phyloP scores from a whole-genome alignment of 768 basidiomycete species.

The Trametes cingulata region DNA sequence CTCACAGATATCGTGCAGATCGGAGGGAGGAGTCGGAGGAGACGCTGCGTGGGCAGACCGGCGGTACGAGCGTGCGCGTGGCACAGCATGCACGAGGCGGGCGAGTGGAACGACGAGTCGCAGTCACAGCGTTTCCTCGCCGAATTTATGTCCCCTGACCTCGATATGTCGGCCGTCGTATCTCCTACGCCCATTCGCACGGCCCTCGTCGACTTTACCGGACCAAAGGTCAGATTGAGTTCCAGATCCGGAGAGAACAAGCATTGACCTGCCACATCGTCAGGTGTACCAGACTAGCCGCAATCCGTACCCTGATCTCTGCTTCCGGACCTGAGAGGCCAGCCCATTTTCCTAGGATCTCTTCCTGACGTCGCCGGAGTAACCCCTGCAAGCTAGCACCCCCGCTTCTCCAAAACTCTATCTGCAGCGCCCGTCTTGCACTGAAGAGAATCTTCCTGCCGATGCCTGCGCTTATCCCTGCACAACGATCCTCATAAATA shows the following conservation, averaged over 20 bases:
- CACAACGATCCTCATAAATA: constrained; percentile 11
- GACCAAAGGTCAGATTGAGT: constrained; percentile 1
- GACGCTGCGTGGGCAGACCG: neutral
- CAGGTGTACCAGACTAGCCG: constrained; percentile 1
- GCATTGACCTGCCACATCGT: constrained; percentile 8
- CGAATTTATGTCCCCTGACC: neutral
- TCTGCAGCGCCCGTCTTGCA: constrained; percentile 1
- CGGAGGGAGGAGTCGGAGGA: neutral
- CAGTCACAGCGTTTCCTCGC: neutral
- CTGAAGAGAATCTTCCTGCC: constrained; percentile 8
- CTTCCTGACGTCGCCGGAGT: constrained; percentile 1
- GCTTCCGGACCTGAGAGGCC: neutral
- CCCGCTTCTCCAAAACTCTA: constrained; percentile 5
- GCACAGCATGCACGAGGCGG: constrained; percentile 8
- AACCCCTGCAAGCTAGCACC: constrained; percentile 2
- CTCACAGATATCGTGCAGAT: neutral
- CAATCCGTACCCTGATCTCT: constrained; percentile 7
- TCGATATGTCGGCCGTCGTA: neutral
- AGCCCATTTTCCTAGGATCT: neutral
- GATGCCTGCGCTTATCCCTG: constrained; percentile 8
- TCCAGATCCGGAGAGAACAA: constrained; percentile 4
- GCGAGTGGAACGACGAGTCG: neutral
- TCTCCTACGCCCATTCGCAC: neutral
- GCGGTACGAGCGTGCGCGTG: neutral
- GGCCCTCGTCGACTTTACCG: neutral